These are phyloP conservation scores for Penicillium hesseltinei DNA, from an alignment of 2,329 filamentous ascomycete genomes.

Conservation along the genomic window DNA sequence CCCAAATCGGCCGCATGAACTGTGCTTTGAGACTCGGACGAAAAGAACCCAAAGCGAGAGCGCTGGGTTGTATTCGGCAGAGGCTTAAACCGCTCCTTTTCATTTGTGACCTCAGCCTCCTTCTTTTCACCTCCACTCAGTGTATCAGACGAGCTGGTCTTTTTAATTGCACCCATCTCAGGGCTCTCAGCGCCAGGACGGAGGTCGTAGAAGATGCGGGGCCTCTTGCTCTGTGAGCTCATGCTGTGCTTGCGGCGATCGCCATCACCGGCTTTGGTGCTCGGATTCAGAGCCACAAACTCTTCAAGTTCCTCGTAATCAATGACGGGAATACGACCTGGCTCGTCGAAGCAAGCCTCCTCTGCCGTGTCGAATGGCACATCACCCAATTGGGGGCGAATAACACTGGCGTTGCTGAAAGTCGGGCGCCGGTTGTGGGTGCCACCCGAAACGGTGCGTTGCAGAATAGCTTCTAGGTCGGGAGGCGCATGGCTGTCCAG, in stretches of 20 bases:
- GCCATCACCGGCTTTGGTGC: constrained; percentile 45
- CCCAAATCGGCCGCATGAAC: constrained; percentile 88
- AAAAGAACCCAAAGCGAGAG: constrained; percentile 95
- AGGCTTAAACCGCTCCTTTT: constrained; percentile 34
- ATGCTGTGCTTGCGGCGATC: constrained; percentile 44
- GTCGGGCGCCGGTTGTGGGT: constrained; percentile 63
- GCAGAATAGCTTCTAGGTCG: constrained; percentile 58
- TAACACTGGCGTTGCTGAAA: constrained; percentile 58
- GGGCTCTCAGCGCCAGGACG: constrained; percentile 43
- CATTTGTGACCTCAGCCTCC: constrained; percentile 27
- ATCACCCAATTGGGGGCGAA: constrained; percentile 48
- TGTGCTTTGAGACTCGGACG: constrained; percentile 87
- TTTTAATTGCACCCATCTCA: constrained; percentile 39
- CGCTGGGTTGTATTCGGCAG: constrained; percentile 55
- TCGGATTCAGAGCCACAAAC: constrained; percentile 67
- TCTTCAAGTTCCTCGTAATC: constrained; percentile 94
- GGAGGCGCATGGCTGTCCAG: constrained; percentile 59
- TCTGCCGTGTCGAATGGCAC: constrained; percentile 35
- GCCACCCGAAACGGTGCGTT: constrained; percentile 68
- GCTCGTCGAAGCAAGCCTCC: constrained; percentile 83
- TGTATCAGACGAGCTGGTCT: constrained; percentile 27
- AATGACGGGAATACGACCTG: constrained; percentile 75
- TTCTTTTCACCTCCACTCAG: constrained; percentile 43
- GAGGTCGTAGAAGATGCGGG: constrained; percentile 62
- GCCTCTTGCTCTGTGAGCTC: constrained; percentile 51